Evolutionary conservation across 106 monocot genomes (phyloP), one percentile per base, ranked within the genome.

Genomic region (Dioscorea zingiberensis): DNA sequence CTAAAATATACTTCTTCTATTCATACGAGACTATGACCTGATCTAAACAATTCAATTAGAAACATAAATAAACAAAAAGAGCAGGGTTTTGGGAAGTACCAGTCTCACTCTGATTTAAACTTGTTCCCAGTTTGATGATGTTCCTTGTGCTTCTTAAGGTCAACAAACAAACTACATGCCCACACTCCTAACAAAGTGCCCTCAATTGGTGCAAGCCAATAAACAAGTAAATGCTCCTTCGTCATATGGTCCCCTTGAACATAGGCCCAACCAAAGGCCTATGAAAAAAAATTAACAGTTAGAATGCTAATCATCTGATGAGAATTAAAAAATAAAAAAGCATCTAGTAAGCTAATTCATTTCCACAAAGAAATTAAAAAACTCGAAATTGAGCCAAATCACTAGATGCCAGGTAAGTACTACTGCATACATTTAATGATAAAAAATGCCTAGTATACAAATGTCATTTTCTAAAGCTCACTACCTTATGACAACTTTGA

Each of bases 231-330:
- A 25, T 80, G 75, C 46, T 65, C 80, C 38, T 71, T 75, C 13
- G 75, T 62, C 45, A 71, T 53, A 48, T 75, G 66, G 71, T 80
- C 62, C 29, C 71, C 80, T 59, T 69, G 32, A 23, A 54, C 64
- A 60, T 69, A 79, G 16, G 79, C 79, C 79, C 79, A 79, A 18
- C 75, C 80, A 48, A 80, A 65, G 8, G 65, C 75, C 80, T 80
- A 62, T 56, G 0, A 32, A 62, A 64, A n/a, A 10, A 64, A n/a
- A 69, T 17, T n/a, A 10, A 21, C 4, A 3, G 21, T 24, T 13
- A 23, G 21, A 15, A 5, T 4, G 14, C 4, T 51, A 4, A 1
- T 1, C 51, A 19, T 51, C 15, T 51, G 49, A 18, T 49, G 18
- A 4, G 49, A 9, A 9, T 2, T 7, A 3, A 49, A 18, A 49